Conservation (phyloP, 257 asterid species). For the Echium plantagineum region DNA sequence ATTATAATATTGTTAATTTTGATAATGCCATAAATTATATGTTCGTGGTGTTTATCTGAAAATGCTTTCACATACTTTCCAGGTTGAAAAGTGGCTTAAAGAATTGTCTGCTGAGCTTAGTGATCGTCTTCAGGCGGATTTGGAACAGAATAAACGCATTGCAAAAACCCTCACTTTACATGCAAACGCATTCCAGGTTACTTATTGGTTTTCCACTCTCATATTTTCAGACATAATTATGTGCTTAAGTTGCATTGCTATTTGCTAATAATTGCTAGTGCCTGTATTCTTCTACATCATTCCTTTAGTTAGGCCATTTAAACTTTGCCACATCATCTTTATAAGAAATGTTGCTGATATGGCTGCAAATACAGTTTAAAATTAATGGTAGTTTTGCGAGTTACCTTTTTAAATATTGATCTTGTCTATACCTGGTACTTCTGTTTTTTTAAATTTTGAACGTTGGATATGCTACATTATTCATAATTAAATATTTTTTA, state of each 20-base stretch:
- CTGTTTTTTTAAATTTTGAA: too few species aligned
- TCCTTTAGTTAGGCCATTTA: not conserved
- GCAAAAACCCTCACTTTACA: slow-evolving; percentile 79
- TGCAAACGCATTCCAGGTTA: slow-evolving; percentile 84
- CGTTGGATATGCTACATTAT: not conserved
- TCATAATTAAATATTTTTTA: not conserved
- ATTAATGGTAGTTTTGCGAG: not conserved
- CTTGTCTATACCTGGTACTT: not conserved
- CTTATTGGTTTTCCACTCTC: slow-evolving; percentile 11
- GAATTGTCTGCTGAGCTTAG: slow-evolving; percentile 79
- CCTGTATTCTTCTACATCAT: not conserved
- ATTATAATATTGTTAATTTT: not conserved
- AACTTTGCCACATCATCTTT: not conserved
- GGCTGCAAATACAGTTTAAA: not conserved
- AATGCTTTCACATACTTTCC: slow-evolving; percentile 13
- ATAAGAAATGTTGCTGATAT: not conserved
- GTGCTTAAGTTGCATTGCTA: too few species aligned
- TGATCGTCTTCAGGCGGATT: slow-evolving; percentile 80
- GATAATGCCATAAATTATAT: not conserved
- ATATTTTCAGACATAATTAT: not conserved
- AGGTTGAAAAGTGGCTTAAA: slow-evolving; percentile 86
- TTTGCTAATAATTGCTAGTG: too few species aligned
- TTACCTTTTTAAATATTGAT: not conserved
- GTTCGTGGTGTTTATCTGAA: not conserved
- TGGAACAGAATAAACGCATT: slow-evolving; percentile 85